Evolutionary conservation across 78 protist species (phyloP).

Genomic region (Cavenderia fasciculata): DNA sequence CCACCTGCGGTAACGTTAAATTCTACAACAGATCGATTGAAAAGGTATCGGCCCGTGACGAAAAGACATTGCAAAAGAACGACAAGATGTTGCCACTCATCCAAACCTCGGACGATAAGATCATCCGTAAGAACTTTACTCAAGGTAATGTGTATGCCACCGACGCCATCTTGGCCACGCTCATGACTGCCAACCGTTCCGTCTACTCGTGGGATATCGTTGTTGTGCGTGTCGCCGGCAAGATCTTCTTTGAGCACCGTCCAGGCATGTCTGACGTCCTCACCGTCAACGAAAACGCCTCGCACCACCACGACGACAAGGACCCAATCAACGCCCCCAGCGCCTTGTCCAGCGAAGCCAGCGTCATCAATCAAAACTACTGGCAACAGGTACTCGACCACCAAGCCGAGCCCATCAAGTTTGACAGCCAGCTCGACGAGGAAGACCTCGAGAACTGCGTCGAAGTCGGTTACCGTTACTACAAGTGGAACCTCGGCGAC

Average conservation of each 20-base stretch:
- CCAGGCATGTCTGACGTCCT: conserved; percentile 71
- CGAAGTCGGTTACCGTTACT: conserved; percentile 84
- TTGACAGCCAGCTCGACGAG: conserved; percentile 65
- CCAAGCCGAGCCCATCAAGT: neutral
- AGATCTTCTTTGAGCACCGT: conserved; percentile 89
- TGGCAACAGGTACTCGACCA: conserved; percentile 65
- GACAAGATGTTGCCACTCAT: conserved; percentile 39
- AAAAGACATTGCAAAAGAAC: conserved; percentile 17
- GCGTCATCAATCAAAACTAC: conserved; percentile 80
- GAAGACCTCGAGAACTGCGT: conserved; percentile 73
- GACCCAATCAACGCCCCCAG: conserved; percentile 77
- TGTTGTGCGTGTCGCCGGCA: conserved; percentile 67
- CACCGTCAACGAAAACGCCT: conserved; percentile 83
- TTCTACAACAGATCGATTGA: conserved; percentile 33
- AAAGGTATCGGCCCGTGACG: conserved; percentile 22
- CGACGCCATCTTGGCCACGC: conserved; percentile 78
- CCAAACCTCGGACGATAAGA: conserved; percentile 53
- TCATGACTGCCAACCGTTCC: conserved; percentile 87
- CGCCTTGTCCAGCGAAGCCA: conserved; percentile 87
- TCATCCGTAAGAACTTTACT: conserved; percentile 29
- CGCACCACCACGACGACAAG: conserved; percentile 81
- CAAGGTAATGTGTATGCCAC: conserved; percentile 87
- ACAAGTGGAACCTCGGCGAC: conserved; percentile 86
- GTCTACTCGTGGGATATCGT: conserved; percentile 90
- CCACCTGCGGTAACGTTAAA: conserved; percentile 56